phyloP scores from a whole-genome alignment of 495 filamentous ascomycete species.

The Cairneyella variabilis region DNA sequence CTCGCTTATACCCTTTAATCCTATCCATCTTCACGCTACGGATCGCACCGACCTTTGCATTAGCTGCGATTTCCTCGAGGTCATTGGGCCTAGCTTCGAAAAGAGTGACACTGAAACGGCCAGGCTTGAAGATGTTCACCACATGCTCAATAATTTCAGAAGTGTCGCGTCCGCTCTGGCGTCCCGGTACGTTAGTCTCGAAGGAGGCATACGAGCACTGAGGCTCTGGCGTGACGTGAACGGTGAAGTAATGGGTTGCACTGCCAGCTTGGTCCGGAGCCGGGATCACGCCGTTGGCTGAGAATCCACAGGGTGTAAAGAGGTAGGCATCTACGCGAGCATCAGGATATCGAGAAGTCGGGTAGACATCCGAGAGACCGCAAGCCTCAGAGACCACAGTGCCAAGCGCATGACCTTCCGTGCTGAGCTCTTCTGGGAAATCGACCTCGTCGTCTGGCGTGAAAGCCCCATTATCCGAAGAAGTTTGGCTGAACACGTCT shows the following conservation, averaged over 20 bases:
- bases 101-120: constrained; percentile 93
- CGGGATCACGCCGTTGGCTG: constrained; percentile 94
- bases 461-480: constrained; percentile 60
- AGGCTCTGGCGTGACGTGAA: constrained; percentile 97
- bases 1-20: constrained; percentile 81
- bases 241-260: constrained; percentile 91
- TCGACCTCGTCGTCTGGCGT: constrained; percentile 52
- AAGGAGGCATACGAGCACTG: constrained; percentile 99
- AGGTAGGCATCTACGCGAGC: constrained; percentile 94
- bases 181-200: constrained; percentile 96
- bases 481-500: constrained; percentile 76
- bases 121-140: constrained; percentile 91
- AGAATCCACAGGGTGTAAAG: constrained; percentile 97
- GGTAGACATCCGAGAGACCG: constrained; percentile 87
- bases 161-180: constrained; percentile 82
- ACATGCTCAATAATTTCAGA: constrained; percentile 90
- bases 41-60: constrained; percentile 37
- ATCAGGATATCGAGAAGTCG: constrained; percentile 81
- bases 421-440: constrained; percentile 71
- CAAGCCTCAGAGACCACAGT: constrained; percentile 89
- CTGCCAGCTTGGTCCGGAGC: constrained; percentile 59
- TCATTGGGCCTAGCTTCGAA: constrained; percentile 78
- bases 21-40: constrained; percentile 70
- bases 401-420: constrained; percentile 91
- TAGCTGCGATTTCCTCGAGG: constrained; percentile 34